Percentiles rank a stretch among this genome's conserved stretches.
phyloP scores from a whole-genome alignment of 73 alveolate species.

The Tetrahymena borealis region DNA sequence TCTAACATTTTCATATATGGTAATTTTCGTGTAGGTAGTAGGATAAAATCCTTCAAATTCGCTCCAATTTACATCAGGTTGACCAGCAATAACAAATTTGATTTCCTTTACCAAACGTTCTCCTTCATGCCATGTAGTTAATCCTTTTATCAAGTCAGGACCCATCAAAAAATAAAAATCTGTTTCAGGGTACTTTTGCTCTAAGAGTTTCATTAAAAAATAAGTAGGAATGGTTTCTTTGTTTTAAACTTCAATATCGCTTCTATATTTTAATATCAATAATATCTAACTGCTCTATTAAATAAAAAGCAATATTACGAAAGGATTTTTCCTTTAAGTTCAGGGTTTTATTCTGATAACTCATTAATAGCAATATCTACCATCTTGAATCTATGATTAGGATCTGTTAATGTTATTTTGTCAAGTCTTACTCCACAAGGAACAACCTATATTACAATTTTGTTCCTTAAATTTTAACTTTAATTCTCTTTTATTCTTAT shows the following conservation, averaged over 20 bases:
- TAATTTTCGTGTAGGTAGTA: neutral
- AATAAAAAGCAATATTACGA: neutral
- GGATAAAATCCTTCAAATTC: neutral
- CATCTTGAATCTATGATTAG: neutral
- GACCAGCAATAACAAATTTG: neutral
- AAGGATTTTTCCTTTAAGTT: neutral
- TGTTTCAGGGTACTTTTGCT: neutral
- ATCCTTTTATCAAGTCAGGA: neutral
- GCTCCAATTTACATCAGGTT: neutral
- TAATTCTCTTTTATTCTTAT: neutral
- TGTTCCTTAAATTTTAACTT: neutral
- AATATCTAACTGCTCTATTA: neutral
- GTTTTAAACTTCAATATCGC: neutral
- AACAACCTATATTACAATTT: neutral
- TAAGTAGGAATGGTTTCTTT: neutral
- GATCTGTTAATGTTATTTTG: neutral
- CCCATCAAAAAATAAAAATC: neutral
- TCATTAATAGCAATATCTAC: neutral
- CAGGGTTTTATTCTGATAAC: neutral
- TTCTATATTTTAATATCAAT: neutral
- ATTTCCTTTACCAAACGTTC: neutral
- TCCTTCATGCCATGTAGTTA: neutral
- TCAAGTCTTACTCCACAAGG: neutral
- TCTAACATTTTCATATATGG: neutral
- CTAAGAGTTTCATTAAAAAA: neutral